These are phyloP conservation scores for Candida insectalens DNA, from an alignment of 805 yeast genomes.

Conservation along the genomic window DNA sequence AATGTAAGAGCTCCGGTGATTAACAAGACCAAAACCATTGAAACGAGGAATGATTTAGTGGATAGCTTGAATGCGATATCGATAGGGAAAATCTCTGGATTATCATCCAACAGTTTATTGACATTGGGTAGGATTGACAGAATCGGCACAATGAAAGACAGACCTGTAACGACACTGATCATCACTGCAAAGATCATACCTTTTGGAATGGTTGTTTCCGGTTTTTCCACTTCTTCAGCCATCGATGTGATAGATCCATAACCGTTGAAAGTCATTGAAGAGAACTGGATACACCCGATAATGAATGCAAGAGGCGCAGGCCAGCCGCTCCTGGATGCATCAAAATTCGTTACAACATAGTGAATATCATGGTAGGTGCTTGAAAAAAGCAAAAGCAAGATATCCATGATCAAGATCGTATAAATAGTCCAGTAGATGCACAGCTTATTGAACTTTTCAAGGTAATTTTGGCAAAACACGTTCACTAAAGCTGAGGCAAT, in stretches of 20 bases:
- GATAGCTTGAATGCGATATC: constrained; percentile 66
- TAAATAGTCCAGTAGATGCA: constrained; percentile 72
- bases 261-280: constrained; percentile 73
- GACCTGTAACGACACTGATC: constrained; percentile 58
- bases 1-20: constrained; percentile 62
- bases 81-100: constrained; percentile 67
- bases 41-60: constrained; percentile 58
- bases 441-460: constrained; percentile 54
- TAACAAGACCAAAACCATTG: constrained; percentile 57
- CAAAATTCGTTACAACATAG: constrained; percentile 56
- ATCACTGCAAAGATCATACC: constrained; percentile 61
- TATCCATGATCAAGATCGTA: constrained; percentile 60
- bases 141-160: constrained; percentile 64
- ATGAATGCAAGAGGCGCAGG: constrained; percentile 61
- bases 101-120: constrained; percentile 41
- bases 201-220: constrained; percentile 66
- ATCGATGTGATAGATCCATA: constrained; percentile 75
- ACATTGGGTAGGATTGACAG: constrained; percentile 65
- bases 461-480: constrained; percentile 44
- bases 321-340: constrained; percentile 70
- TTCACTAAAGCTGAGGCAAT: constrained; percentile 54
- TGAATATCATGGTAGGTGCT: constrained; percentile 48
- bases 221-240: constrained; percentile 72
- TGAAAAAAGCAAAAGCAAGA: constrained; percentile 49
- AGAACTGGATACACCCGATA: constrained; percentile 74